Evolutionary conservation across 768 basidiomycete species (phyloP).

Genomic region (Lentinula aciculospora): DNA sequence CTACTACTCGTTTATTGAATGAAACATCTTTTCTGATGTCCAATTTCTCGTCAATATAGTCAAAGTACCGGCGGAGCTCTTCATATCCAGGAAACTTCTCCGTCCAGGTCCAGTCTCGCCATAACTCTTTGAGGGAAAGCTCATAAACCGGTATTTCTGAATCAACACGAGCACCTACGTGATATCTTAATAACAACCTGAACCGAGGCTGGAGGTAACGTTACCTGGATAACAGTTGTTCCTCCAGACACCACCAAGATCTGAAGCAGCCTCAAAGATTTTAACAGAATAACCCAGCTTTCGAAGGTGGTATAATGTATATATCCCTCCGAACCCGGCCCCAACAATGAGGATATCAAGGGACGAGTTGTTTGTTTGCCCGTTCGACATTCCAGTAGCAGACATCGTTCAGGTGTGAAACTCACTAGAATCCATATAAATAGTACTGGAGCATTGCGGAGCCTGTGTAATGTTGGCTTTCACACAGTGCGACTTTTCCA

Average conservation of each 20-base stretch:
- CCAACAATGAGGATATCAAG: conserved; percentile 1
- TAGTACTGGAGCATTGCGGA: too few relatives aligned
- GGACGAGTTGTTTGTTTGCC: neutral
- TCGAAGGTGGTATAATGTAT: conserved; percentile 3
- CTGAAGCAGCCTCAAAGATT: conserved; percentile 10
- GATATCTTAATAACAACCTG: neutral
- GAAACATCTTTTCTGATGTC: conserved; percentile 8
- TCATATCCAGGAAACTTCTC: conserved; percentile 7
- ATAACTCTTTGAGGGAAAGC: conserved; percentile 10
- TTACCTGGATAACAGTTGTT: conserved; percentile 9
- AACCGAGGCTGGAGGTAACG: neutral
- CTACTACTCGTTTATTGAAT: conserved; percentile 11
- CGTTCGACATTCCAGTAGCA: neutral
- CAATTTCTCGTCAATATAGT: conserved; percentile 10
- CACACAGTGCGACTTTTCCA: too few relatives aligned
- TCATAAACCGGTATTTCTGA: conserved; percentile 10
- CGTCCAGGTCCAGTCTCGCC: conserved; percentile 7
- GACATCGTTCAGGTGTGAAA: neutral
- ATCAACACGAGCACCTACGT: conserved; percentile 13
- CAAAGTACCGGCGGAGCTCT: conserved; percentile 11
- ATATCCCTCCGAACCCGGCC: neutral
- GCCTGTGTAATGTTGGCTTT: too few relatives aligned
- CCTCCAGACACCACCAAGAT: conserved; percentile 13
- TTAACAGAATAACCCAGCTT: conserved; percentile 9
- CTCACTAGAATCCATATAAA: too few relatives aligned